Evolutionary conservation across 202 grass and related monocot genomes (phyloP).

Genomic region (Saccharum hybrid): DNA sequence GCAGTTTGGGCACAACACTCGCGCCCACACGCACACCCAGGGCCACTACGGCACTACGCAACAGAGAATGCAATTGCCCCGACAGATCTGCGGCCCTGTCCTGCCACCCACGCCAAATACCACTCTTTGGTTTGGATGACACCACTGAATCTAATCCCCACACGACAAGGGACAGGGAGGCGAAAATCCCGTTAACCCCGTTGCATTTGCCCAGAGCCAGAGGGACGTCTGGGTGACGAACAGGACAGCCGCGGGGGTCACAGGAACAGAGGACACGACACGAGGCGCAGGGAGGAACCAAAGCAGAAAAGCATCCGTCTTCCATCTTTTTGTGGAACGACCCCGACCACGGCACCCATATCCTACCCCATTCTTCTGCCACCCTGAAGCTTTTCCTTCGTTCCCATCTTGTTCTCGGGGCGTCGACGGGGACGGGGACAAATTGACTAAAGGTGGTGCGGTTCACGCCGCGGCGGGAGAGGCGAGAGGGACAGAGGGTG

Average conservation of each 20-base stretch:
- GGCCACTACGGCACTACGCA: background rate
- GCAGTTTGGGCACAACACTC: constrained; percentile 37
- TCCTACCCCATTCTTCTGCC: constrained; percentile 22
- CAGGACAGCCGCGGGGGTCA: background rate
- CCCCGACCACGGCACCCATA: background rate
- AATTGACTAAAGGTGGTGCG: too few relatives aligned
- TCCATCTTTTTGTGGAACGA: constrained; percentile 5
- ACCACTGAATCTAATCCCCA: background rate
- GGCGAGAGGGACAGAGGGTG: background rate
- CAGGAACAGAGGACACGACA: too few relatives aligned
- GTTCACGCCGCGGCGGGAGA: too few relatives aligned
- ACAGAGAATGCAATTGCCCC: too few relatives aligned
- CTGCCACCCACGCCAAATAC: constrained; percentile 35
- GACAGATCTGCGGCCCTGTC: background rate
- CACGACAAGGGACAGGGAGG: background rate
- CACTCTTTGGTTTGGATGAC: background rate
- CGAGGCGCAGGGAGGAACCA: too few relatives aligned
- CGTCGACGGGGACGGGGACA: background rate
- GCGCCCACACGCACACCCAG: too few relatives aligned
- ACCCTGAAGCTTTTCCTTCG: constrained; percentile 25
- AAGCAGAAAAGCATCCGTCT: background rate
- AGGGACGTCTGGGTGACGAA: background rate
- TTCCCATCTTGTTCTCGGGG: constrained; percentile 12
- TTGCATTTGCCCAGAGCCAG: background rate
- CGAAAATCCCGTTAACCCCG: constrained; percentile 23